A percentile compares a stretch with the other conserved stretches of the same genome.
phyloP scores from a whole-genome alignment of 495 filamentous ascomycete species.

The Lasiosphaeriaceae sp. region DNA sequence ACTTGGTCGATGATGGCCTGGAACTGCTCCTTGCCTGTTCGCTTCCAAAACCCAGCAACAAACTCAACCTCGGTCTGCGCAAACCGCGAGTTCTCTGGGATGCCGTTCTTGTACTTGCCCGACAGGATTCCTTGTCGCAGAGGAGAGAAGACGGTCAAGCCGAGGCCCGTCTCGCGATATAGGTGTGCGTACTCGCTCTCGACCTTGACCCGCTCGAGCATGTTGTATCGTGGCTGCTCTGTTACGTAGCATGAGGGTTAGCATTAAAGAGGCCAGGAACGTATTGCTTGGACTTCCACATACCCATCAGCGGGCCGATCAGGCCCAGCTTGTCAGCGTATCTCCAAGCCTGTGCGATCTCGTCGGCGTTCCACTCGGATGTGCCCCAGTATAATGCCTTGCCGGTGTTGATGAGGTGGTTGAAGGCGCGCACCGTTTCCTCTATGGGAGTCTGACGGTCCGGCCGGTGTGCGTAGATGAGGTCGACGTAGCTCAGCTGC shows the following conservation, averaged over 20 bases:
- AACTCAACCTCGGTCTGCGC: slow-evolving; percentile 45
- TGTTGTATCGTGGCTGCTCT: slow-evolving; percentile 58
- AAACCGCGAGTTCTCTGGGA: slow-evolving; percentile 55
- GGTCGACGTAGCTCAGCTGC: slow-evolving; percentile 63
- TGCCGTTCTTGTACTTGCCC: slow-evolving; percentile 75
- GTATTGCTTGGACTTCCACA: neutral
- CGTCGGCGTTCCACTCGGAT: slow-evolving; percentile 49
- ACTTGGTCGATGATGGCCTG: slow-evolving; percentile 42
- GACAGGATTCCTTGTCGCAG: slow-evolving; percentile 70
- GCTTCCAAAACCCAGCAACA: slow-evolving; percentile 43
- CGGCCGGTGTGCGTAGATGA: slow-evolving; percentile 70
- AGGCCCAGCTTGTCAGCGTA: slow-evolving; percentile 54
- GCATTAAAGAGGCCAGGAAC: neutral
- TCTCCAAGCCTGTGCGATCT: slow-evolving; percentile 52
- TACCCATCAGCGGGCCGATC: slow-evolving; percentile 49
- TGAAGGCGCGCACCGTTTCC: slow-evolving; percentile 73
- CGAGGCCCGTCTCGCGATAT: slow-evolving; percentile 60
- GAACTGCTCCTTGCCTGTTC: slow-evolving; percentile 42
- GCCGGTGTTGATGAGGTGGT: slow-evolving; percentile 61
- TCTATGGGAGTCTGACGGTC: slow-evolving; percentile 72
- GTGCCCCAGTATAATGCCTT: slow-evolving; percentile 72
- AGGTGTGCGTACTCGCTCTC: slow-evolving; percentile 61
- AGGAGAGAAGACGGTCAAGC: slow-evolving; percentile 71
- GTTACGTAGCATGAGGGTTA: neutral
- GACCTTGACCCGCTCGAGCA: slow-evolving; percentile 52